Base-by-base conservation (phyloP, 805 yeast genomes). In the Brettanomyces sp. region DNA sequence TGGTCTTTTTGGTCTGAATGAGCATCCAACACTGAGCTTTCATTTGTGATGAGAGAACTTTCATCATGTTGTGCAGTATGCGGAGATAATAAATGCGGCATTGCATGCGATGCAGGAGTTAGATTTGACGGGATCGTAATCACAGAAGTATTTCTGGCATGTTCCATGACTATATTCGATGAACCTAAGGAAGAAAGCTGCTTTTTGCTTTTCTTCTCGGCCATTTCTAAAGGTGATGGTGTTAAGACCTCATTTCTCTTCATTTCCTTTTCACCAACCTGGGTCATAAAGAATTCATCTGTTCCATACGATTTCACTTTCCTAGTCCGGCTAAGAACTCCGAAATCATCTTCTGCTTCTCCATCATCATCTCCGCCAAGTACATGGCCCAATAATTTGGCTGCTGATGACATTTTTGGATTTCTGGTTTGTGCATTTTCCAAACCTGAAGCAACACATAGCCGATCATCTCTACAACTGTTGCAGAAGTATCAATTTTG, bases 291-390 rank as follows among this genome's bases (percentile, higher is more conserved):
- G 46, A 93, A 76, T 52, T 88, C 96, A 52, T 81, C 86, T 45
- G 80, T 82, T 23, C 88, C 85, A 60, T 88, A 86, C 0, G 91
- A 78, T 3, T 79, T 68, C 25, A 93, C 68, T 4, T 68, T 55
- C 45, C 90, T 69, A 0, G 76, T 72, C 51, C 97, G 68, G 40
- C 84, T 91, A 46, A 93, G 67, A 1, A 90, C 78, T 1, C 98
- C 98, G 67, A 93, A 90, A 44, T 88, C 86, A 53, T 95, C 99
- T 45, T 87, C 89, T 36, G 85, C 82, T 43, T 95, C 96, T 6
- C 91, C 91, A 59, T 90, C 97, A 43, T 91, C 98, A 60, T 93
- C 99, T 1, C n/a, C n/a, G 85, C 89, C 22, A 91, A 70, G 47
- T 85, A 85, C 33, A 91, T 57, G 45, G 82, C 72, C 93, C 95